Evolutionary conservation across 2,329 filamentous ascomycete genomes (phyloP), one percentile per base, ranked within the genome.

Genomic region (Xylariales sp.): DNA sequence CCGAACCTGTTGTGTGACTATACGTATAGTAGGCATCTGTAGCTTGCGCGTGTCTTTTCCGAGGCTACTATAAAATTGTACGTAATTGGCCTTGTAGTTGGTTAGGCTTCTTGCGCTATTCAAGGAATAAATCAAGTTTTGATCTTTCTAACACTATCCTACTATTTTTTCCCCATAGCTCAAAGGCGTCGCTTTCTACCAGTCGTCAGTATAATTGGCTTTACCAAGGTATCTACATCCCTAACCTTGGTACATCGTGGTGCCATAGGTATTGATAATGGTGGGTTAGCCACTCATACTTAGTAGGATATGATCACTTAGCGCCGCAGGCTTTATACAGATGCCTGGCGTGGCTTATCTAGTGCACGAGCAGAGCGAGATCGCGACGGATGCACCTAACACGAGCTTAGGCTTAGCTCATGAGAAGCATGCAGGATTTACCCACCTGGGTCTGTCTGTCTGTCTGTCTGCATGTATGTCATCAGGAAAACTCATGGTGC

Each of bases 291-390:
- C 32, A 54, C 39, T 14, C 34, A 30, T 48, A 14, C 49, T 10
- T 39, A 39, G 2, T 36, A 36, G 34, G 34, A 23, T 23, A 23
- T 1, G 23, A 23, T 23, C 23, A 23, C 23, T 49, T 30, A 32
- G 30, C 48, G 49, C 43, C 39, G 41, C 56, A 61, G 10, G 12
- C 1, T 30, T 61, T 61, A 61, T 52, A 49, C 57, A 61, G 65
- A 53, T 68, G 65, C 65, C 65, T 68, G 61, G 56, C 18, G 28
- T n/a, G 39, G 32, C 39, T 57, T 39, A 56, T 41, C 10, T 41
- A 55, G 52, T 28, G 64, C 54, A 63, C 63, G 39, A 23, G 23
- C 23, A 23, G 23, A 23, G 23, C 23, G 23, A 23, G 23, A 23
- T 23, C 18, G 43, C 50, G 32, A 30, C 12, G n/a, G 30, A 55